Base-by-base conservation (phyloP, 23 red algal genomes). In the Gracilaria gracilis region DNA sequence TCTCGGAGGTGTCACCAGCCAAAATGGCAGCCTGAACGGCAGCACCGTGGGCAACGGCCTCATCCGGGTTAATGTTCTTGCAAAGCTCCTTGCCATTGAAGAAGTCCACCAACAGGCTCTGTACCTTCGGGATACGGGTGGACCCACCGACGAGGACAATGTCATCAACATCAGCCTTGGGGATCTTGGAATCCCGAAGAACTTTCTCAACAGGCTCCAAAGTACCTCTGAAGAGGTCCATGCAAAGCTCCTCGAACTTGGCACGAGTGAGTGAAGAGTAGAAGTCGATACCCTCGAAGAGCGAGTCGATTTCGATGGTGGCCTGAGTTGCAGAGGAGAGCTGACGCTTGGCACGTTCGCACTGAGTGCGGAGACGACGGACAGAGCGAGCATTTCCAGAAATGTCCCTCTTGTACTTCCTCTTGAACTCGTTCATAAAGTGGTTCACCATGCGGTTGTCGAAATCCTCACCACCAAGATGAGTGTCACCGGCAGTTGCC, bases 21-120 rank as follows among this genome's bases (percentile, higher is more conserved):
- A 99, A 91, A 73, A 99, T 99, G 16, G 92, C 95, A 36, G 94
- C 97, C 84, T 99, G 97, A 25, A 99, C 97, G 4, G 97, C 97
- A 14, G 97, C 97, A 77, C 97, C 97, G 59, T 99, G 96, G 14
- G 97, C 97, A 17, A 99, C 97, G 33, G 97, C 97, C 70, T 99
- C 97, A 89, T 99, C 97, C 0, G 97, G 97, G 75, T 99, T 99
- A 42, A 99, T 99, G 83, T 88, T 96, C 74, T 99, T 99, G 88
- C 93, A 96, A 82, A 99, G 93, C 75, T 99, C 97, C 82, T 99
- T 99, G 75, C 97, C 97, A 50, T 96, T 96, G 97, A 99, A 99
- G 85, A 99, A 99, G 89, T 99, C 93, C 20, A 84, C 77, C 27
- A 99, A 86, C 0, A 99, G 86, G n/a, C 85, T 85, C 82, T 99